Evolutionary conservation across 371 early-diverging fungal species (phyloP).

Genomic region (Batkoa obscura): DNA sequence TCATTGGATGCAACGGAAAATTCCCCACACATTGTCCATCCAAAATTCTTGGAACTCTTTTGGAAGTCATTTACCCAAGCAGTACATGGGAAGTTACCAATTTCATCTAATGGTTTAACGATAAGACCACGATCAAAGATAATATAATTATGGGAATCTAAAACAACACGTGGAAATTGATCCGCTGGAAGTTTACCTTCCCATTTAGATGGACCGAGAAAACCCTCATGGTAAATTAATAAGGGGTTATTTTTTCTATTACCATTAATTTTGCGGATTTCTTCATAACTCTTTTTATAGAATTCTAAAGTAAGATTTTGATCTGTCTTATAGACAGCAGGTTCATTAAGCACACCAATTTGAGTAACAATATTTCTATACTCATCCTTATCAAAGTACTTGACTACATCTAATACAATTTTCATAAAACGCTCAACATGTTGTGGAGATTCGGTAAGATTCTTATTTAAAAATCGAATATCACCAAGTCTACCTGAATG

Average conservation of each 20-base stretch:
- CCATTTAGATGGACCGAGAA: constrained; percentile 13
- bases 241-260: constrained; percentile 4
- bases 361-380: constrained; percentile 26
- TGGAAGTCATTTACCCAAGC: constrained; percentile 6
- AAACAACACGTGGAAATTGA: constrained; percentile 8
- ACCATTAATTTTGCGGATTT: neutral
- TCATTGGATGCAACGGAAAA: constrained; percentile 55
- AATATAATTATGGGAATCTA: neutral
- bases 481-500: constrained; percentile 18
- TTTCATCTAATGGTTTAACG: neutral
- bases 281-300: constrained; percentile 10
- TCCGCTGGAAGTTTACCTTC: constrained; percentile 7
- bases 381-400: constrained; percentile 14
- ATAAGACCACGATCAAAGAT: neutral
- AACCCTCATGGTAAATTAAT: constrained; percentile 15
- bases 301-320: constrained; percentile 7
- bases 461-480: constrained; percentile 5
- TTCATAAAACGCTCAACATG: constrained; percentile 9
- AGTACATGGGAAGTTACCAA: constrained; percentile 5
- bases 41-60: constrained; percentile 10
- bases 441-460: constrained; percentile 8
- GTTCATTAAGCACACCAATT: constrained; percentile 29
- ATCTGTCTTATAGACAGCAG: constrained; percentile 8
- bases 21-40: constrained; percentile 46
- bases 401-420: constrained; percentile 7